Conservation (phyloP, 2,329 filamentous ascomycete species). For the Rasamsonia emersonii region DNA sequence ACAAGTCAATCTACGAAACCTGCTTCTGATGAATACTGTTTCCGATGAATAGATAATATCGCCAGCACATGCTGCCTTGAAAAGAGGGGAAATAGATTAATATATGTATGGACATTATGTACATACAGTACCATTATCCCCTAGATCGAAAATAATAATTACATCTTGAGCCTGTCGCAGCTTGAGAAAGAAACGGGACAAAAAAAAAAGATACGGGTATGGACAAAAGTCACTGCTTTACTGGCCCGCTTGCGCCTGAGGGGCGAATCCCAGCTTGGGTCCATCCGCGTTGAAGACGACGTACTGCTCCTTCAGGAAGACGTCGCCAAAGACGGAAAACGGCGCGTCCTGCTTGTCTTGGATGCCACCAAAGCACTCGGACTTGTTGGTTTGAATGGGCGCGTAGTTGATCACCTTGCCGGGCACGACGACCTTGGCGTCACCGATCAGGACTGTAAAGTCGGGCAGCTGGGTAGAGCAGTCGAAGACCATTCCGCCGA, state of each 20-base stretch:
- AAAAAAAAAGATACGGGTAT: no score
- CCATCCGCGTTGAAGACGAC: slow-evolving; percentile 58
- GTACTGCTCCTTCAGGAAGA: slow-evolving; percentile 70
- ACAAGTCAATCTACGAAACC: no score
- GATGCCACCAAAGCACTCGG: slow-evolving; percentile 64
- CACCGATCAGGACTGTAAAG: slow-evolving; percentile 45
- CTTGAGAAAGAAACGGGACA: no score
- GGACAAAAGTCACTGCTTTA: no score
- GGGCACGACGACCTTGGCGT: slow-evolving; percentile 42
- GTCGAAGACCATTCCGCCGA: slow-evolving; percentile 49
- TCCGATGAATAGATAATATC: no score
- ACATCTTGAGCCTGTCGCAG: no score
- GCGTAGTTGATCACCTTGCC: slow-evolving; percentile 48
- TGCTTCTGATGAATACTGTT: no score
- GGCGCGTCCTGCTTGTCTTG: slow-evolving; percentile 52
- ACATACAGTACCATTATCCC: no score
- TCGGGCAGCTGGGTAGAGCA: slow-evolving; percentile 44
- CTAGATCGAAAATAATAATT: no score
- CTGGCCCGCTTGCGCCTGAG: slow-evolving; percentile 26
- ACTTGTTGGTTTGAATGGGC: slow-evolving; percentile 27
- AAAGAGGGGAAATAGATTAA: no score
- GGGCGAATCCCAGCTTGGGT: slow-evolving; percentile 41
- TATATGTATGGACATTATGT: no score
- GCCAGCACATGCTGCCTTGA: no score
- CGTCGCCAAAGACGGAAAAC: slow-evolving; percentile 64